Evolutionary conservation across 2,329 filamentous ascomycete species (phyloP), one percentile per base, ranked within the genome.

Genomic region (Trichoderma sp.): DNA sequence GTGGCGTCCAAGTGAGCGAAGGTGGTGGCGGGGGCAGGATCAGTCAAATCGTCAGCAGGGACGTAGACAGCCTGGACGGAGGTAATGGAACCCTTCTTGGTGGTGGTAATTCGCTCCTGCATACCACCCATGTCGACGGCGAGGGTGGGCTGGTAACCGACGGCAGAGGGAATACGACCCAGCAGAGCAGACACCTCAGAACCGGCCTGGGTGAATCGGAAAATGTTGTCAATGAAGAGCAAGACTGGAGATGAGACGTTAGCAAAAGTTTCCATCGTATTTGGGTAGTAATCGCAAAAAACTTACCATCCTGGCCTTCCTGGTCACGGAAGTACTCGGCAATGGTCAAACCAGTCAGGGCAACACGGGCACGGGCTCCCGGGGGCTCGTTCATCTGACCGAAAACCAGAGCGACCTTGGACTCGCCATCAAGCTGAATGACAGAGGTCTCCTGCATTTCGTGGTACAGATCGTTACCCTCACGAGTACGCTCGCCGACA

Each of bases 371-470:
- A 94, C 96, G 96, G 81, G 96, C 96, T 89, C 96, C 96, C 74
- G 96, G 96, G 83, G 96, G 96, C 88, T 99, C 96, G 90, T 99
- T 99, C 96, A 99, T 99, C 89, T 99, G 96, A 89, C 96, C 96
- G 87, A 99, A 99, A 77, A 99, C 96, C 77, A 99, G 88, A 74
- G 96, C 93, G 87, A 98, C 96, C 92, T 99, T 99, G 84, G 96
- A 98, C 80, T 97, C 95, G 85, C 96, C 96, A 75, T 99, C 96
- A 76, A 99, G 93, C 85, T 99, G 91, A 85, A 99, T 99, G 89
- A 99, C 96, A 81, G 92, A 93, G 77, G 96, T 99, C 88, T 99
- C 95, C 89, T 98, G 96, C 96, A 99, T 99, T 90, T 99, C 96
- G 87, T 99, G 95, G 92, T 99, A 99, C 89, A 99, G 85, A 91